Evolutionary conservation across 257 asterid genomes (phyloP).

Genomic region (Nicotiana paniculata): DNA sequence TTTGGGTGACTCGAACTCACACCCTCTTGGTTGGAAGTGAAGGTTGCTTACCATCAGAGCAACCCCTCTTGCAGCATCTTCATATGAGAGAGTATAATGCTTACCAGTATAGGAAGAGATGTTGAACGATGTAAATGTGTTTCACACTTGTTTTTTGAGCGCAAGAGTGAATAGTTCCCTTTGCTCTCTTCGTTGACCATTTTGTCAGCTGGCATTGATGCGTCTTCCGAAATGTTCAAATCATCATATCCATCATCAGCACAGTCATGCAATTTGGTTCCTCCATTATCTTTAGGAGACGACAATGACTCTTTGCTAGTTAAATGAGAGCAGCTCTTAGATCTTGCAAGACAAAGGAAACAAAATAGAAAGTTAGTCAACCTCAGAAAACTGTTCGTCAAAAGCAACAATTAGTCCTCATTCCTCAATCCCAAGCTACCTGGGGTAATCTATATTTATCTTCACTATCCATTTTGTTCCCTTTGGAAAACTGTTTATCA

Average conservation of each 20-base stretch:
- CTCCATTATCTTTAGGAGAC: constrained; percentile 33
- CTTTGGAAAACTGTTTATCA: background rate
- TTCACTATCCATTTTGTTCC: background rate
- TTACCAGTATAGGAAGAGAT: constrained; percentile 47
- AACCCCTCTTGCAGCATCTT: background rate
- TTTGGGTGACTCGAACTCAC: too few relatives aligned
- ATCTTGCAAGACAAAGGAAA: constrained; percentile 37
- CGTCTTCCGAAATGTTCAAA: constrained; percentile 24
- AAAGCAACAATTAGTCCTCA: constrained; percentile 7
- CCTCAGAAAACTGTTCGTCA: constrained; percentile 7
- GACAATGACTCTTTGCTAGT: constrained; percentile 24
- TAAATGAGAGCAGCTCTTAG: constrained; percentile 28
- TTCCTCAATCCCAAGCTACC: background rate
- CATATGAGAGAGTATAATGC: constrained; percentile 15
- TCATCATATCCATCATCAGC: constrained; percentile 30
- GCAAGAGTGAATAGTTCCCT: constrained; percentile 29
- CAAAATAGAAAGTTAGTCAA: constrained; percentile 12
- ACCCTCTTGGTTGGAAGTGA: too few relatives aligned
- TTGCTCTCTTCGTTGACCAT: constrained; percentile 23
- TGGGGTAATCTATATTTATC: background rate
- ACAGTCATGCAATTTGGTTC: constrained; percentile 20
- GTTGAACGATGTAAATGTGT: constrained; percentile 28
- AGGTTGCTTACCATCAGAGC: too few relatives aligned
- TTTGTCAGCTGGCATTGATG: constrained; percentile 22
- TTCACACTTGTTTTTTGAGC: constrained; percentile 17